Percentiles rank a stretch among this genome's conserved stretches.
These are phyloP conservation scores for Tricholoma bakamatsutake DNA, from an alignment of 768 basidiomycete species.

Conservation along the genomic window DNA sequence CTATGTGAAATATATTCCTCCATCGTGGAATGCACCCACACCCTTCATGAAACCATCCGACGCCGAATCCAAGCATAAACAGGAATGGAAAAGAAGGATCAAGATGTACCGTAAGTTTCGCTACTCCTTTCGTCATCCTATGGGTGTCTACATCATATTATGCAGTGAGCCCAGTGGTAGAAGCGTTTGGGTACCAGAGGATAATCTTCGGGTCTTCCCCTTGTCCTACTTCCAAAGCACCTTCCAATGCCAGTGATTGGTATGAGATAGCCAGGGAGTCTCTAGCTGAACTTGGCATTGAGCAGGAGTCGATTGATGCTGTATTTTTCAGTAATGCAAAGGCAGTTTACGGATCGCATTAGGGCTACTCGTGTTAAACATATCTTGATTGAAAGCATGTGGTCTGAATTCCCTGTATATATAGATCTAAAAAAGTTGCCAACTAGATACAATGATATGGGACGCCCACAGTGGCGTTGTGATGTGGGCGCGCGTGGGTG, in stretches of 20 bases:
- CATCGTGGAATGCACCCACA: conserved; percentile 61
- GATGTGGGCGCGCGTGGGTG: conserved; percentile 1
- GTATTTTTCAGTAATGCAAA: conserved; percentile 56
- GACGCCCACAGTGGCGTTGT: background rate
- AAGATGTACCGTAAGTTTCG: conserved; percentile 77
- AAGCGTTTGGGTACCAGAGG: conserved; percentile 80
- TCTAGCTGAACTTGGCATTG: conserved; percentile 72
- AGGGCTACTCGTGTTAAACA: background rate
- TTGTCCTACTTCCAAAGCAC: conserved; percentile 40
- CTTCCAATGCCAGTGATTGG: conserved; percentile 61
- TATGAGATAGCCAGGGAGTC: conserved; percentile 77
- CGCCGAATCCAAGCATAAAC: conserved; percentile 42
- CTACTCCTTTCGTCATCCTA: background rate
- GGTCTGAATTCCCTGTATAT: no score
- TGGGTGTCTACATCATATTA: conserved; percentile 4
- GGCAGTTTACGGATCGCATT: conserved; percentile 34
- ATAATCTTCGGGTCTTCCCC: conserved; percentile 81
- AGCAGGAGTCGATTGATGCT: conserved; percentile 70
- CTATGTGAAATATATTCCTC: conserved; percentile 72
- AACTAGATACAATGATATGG: no score
- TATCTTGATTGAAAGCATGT: background rate
- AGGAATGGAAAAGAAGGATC: conserved; percentile 67
- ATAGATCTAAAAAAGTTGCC: no score
- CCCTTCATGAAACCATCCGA: conserved; percentile 31
- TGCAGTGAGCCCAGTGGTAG: conserved; percentile 73